Percentiles rank a stretch among this genome's conserved stretches.
Evolutionary conservation across 192 early-diverging fungal genomes (phyloP).

Genomic region (Umbelopsis sp.): DNA sequence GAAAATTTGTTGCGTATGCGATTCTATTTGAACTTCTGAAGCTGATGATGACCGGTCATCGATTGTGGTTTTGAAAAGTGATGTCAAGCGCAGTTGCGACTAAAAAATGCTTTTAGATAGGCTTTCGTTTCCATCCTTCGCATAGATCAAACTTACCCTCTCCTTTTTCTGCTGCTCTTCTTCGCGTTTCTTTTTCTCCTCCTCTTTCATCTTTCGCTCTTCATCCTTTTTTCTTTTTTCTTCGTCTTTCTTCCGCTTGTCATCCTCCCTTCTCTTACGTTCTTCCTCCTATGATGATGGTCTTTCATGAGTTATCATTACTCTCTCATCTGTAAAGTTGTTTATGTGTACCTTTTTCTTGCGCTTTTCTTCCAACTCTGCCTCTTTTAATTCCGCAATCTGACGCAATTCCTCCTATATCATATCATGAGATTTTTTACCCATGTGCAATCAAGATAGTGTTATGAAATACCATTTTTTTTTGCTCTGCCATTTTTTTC

Average conservation of each 20-base stretch:
- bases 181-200: constrained; percentile 37
- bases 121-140: constrained; percentile 24
- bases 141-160: constrained; percentile 35
- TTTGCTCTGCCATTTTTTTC: not conserved
- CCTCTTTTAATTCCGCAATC: constrained; percentile 38
- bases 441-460: not conserved
- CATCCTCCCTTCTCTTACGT: constrained; percentile 31
- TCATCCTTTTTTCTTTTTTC: constrained; percentile 34
- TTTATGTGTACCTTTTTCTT: constrained; percentile 17
- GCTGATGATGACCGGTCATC: constrained; percentile 38
- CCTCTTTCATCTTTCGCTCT: constrained; percentile 46
- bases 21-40: constrained; percentile 31
- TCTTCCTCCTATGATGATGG: constrained; percentile 20
- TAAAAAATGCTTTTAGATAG: constrained; percentile 4
- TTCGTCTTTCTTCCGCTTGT: constrained; percentile 39
- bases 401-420: constrained; percentile 5
- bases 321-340: not conserved
- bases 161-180: constrained; percentile 51
- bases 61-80: constrained; percentile 39
- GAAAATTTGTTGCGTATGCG: constrained; percentile 43
- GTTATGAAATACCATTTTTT: not conserved
- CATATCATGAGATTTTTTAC: not conserved
- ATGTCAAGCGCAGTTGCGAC: constrained; percentile 36
- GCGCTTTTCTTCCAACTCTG: constrained; percentile 39
- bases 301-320: not conserved